phyloP scores from a whole-genome alignment of 1,139 yeast genomes.

The Geotrichum candidum region DNA sequence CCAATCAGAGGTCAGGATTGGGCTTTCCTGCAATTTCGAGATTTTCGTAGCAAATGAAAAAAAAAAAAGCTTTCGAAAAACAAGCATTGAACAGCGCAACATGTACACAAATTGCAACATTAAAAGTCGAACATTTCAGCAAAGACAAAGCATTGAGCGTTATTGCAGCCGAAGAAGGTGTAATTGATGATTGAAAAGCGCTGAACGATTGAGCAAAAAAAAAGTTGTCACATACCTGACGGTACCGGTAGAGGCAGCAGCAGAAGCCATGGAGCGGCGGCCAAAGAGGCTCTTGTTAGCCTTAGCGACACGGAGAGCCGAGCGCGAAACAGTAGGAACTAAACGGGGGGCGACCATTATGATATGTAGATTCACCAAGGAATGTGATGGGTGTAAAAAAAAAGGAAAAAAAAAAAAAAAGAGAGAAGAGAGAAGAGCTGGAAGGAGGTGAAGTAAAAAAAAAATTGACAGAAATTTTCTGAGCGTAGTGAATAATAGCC shows the following conservation, averaged over 20 bases:
- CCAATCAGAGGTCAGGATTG: neutral
- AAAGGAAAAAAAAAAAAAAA: neutral
- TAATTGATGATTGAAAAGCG: conserved; percentile 13
- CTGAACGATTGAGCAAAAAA: neutral
- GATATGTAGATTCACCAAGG: conserved; percentile 16
- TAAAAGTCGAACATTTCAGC: neutral
- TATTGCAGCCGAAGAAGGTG: neutral
- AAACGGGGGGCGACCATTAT: conserved; percentile 67
- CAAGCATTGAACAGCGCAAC: neutral
- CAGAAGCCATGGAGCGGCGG: conserved; percentile 81
- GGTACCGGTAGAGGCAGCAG: conserved; percentile 79
- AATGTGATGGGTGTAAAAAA: conserved; percentile 9
- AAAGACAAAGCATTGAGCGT: neutral
- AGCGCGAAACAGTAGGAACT: conserved; percentile 82
- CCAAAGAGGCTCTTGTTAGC: conserved; percentile 58
- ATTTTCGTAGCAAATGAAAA: neutral
- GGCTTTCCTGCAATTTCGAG: neutral
- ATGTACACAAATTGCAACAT: neutral
- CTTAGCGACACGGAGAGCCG: conserved; percentile 86
- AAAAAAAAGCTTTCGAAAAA: neutral
- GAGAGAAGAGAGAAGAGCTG: conserved; percentile 5
- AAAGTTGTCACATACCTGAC: conserved; percentile 67
- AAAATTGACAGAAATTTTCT: conserved; percentile 6
- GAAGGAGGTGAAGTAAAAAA: conserved; percentile 1
- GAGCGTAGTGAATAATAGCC: neutral